Evolutionary conservation across 73 alveolate species (phyloP).

Genomic region (Paramecium biaurelia): DNA sequence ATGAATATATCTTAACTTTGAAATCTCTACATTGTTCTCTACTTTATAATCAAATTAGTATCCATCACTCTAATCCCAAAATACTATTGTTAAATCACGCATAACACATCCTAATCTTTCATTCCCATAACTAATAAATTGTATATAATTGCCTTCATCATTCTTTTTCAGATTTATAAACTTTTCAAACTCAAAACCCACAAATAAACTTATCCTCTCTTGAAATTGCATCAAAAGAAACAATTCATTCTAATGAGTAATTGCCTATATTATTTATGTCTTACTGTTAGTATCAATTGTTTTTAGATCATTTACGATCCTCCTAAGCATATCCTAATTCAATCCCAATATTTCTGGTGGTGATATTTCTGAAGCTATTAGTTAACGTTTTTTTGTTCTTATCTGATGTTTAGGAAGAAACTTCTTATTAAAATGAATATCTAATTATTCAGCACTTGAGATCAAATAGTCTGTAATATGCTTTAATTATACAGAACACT

Average conservation of each 20-base stretch:
- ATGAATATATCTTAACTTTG: background rate
- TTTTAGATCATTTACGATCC: background rate
- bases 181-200: background rate
- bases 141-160: background rate
- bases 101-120: background rate
- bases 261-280: background rate
- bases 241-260: background rate
- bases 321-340: conserved; percentile 8
- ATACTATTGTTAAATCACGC: background rate
- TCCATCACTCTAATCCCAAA: conserved; percentile 38
- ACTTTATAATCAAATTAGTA: background rate
- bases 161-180: background rate
- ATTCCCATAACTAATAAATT: background rate
- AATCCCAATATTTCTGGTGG: conserved; percentile 39
- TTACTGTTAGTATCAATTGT: background rate
- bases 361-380: background rate
- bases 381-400: background rate
- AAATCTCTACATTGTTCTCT: background rate
- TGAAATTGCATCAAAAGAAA: background rate
- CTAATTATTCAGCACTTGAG: background rate
- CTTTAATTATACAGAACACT: background rate
- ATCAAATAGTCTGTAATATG: conserved; percentile 37
- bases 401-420: background rate
- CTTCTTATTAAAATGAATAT: conserved; percentile 3
- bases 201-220: background rate